Base-by-base conservation (phyloP, 768 basidiomycete species). In the Lyophyllum atratum region DNA sequence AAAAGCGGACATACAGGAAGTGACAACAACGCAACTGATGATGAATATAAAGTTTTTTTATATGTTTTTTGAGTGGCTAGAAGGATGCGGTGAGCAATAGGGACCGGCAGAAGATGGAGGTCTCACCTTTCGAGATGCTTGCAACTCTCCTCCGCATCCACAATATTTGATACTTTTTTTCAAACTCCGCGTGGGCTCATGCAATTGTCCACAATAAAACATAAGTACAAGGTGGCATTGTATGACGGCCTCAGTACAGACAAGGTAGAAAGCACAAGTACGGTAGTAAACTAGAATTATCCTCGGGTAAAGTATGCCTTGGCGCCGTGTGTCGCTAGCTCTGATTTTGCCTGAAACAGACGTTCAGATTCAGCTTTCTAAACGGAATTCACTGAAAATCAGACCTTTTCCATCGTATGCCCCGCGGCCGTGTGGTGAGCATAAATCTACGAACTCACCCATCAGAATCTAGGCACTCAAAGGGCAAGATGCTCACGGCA, bases 261-360 rank as follows among this genome's bases (percentile, higher is more conserved):
- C 57, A 64, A 58, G 54, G 62, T 42, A 48, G 44, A 46, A 34
- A 47, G 40, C 24, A 31, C 46, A 22, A 40, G 47, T 14, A 45
- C 34, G 49, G 25, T 49, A 56, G 31, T 46, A 55, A 54, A 58
- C 45, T 48, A 62, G 26, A 3, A 60, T 84, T 72, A 92, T 59
- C 90, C 91, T 58, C 91, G 84, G 58, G 86, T 89, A 72, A 95
- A 93, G 74, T 95, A 95, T 25, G 91, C 85, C 71, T 88, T 92
- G 56, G 93, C 89, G 12, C 93, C 93, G 63, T 94, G 90, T 50
- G 79, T 81, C 3, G 92, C 89, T 48, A 96, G 73, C 69, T 95
- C 93, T 25, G 84, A 68, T 74, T 92, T 94, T 54, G 92, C 94
- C 90, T 95, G 66, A 22, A 51, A 51, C 25, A 45, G 26, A 39